Base-by-base conservation (phyloP, 306 rosid species). In the peach (Prunus persica) region DNA sequence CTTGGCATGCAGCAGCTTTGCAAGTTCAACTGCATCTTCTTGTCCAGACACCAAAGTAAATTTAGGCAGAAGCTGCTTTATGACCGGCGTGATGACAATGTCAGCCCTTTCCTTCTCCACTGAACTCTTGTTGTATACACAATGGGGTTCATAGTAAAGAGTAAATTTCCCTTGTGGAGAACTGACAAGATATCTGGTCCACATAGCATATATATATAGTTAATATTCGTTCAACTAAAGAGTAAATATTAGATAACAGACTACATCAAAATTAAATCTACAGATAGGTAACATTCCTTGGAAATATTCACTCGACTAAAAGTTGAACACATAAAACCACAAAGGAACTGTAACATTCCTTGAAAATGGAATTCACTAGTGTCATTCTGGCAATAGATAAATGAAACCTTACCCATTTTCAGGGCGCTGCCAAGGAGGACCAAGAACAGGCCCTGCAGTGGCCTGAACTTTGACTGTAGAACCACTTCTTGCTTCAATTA, bases 381-480 rank as follows among this genome's bases (percentile, higher is more conserved):
- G 20, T 47, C 34, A 41, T 13, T 54, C 27, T 45, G 32, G 61
- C 30, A 77, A 62, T 20, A 20, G 51, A 65, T n/a, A 58, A 65
- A 22, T 15, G 65, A 81, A 71, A 81, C 54, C 82, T 69, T 89
- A 94, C 98, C 98, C 97, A 47, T 94, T 94, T 78, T 94, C 96
- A 34, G 98, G 96, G 65, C 93, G 91, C 87, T 92, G 98, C 98
- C 98, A 92, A 50, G 97, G 97, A 82, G 97, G 97, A 85, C 98
- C 97, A 61, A 94, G 93, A 78, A 92, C 92, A 66, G 97, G 96
- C 79, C 97, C 98, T 30, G 90, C 91, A 15, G 97, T 94, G 65
- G 97, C 98, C 82, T 79, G 86, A 49, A 94, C 85, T 73, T 75
- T 76, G 72, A 90, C 76, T 76, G 82, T 78, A 25, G 85, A 86